Conservation (phyloP, 2,329 filamentous ascomycete genomes). For the Phyllosticta paracitricarpa region DNA sequence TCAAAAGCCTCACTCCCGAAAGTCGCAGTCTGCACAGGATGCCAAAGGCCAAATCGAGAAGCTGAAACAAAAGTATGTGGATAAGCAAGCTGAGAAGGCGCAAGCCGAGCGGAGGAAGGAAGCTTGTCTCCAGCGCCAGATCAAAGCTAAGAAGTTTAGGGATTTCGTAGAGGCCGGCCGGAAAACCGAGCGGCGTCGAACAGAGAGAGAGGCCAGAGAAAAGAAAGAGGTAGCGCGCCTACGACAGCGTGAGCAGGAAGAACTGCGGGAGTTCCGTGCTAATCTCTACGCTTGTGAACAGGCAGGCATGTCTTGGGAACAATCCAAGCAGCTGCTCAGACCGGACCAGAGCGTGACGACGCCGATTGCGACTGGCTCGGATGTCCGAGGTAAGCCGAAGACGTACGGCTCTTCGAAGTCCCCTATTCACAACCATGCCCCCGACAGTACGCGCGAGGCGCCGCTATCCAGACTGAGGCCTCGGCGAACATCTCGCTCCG, state of each 20-base stretch:
- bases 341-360: background rate
- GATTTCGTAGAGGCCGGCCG: background rate
- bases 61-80: background rate
- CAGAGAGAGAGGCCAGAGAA: background rate
- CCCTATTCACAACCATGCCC: background rate
- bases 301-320: background rate
- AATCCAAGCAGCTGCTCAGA: background rate
- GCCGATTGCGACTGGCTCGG: background rate
- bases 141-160: constrained; percentile 4
- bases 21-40: background rate
- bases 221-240: background rate
- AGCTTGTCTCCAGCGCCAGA: constrained; percentile 1
- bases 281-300: background rate
- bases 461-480: background rate
- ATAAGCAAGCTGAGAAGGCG: background rate
- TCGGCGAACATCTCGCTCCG: background rate
- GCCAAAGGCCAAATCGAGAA: background rate
- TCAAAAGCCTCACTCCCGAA: background rate
- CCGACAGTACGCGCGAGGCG: background rate
- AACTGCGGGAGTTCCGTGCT: background rate
- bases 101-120: background rate
- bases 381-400: background rate
- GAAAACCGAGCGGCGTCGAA: background rate
- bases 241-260: background rate
- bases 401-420: background rate